Evolutionary conservation across 2,329 filamentous ascomycete species (phyloP).

Genomic region (Verticillium albo-atrum): DNA sequence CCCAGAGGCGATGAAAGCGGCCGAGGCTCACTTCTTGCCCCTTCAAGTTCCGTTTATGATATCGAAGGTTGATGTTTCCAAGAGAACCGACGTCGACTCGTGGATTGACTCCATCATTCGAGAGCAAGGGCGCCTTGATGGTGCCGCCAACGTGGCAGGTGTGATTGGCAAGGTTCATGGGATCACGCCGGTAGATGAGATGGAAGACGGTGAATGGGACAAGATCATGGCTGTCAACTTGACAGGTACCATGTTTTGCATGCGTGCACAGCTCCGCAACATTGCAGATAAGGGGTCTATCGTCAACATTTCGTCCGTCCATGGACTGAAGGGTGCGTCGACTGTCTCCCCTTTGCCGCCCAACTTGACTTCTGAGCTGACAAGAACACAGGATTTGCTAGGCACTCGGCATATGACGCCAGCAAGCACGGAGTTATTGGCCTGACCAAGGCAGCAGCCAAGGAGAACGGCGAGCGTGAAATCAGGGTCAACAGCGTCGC

Average conservation of each 20-base stretch:
- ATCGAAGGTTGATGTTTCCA: constrained; percentile 34
- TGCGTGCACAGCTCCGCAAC: constrained; percentile 28
- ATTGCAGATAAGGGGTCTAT: constrained; percentile 42
- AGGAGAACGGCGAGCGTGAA: constrained; percentile 34
- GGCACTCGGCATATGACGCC: constrained; percentile 27
- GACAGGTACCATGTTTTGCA: constrained; percentile 34
- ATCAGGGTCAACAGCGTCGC: constrained; percentile 36
- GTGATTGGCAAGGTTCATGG: constrained; percentile 39
- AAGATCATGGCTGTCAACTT: constrained; percentile 32
- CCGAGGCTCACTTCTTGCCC: constrained; percentile 23
- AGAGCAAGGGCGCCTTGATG: constrained; percentile 38
- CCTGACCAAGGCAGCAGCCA: constrained; percentile 27
- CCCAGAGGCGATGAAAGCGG: constrained; percentile 19
- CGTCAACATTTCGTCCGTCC: constrained; percentile 43
- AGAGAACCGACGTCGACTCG: constrained; percentile 32
- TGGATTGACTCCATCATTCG: constrained; percentile 34
- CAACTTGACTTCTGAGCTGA: constrained; percentile 20
- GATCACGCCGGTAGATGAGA: constrained; percentile 31
- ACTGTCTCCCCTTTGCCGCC: neutral
- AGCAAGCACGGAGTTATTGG: constrained; percentile 31
- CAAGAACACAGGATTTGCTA: constrained; percentile 16
- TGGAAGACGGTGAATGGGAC: constrained; percentile 38
- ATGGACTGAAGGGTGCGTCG: constrained; percentile 25
- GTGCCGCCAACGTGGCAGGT: constrained; percentile 42
- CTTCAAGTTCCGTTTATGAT: constrained; percentile 21